phyloP scores from a whole-genome alignment of 179 eudicot genomes.

The Drosera spatulata region DNA sequence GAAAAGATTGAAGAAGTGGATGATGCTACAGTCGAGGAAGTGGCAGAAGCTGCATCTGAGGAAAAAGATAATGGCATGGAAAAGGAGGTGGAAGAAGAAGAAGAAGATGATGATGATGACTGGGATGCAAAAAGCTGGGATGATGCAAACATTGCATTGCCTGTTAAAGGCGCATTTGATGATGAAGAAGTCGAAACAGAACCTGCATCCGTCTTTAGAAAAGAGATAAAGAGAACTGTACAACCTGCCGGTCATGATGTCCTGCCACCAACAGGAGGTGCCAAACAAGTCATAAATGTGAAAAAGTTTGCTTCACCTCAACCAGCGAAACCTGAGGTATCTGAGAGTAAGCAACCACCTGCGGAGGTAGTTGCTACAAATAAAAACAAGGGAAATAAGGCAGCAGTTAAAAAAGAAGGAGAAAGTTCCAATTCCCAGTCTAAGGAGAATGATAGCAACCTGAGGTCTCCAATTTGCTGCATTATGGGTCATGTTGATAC shows the following conservation, averaged over 20 bases:
- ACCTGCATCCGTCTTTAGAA: constrained; percentile 28
- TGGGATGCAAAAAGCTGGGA: constrained; percentile 99
- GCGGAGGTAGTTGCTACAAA: constrained; percentile 19
- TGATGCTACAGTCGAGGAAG: constrained; percentile 17
- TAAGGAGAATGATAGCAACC: constrained; percentile 27
- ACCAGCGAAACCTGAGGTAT: constrained; percentile 16
- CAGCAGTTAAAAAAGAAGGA: constrained; percentile 1
- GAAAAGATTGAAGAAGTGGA: constrained; percentile 42
- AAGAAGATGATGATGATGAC: constrained; percentile 50
- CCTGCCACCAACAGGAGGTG: constrained; percentile 5
- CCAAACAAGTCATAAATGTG: constrained; percentile 13
- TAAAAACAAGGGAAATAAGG: constrained; percentile 18
- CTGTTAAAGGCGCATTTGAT: constrained; percentile 57
- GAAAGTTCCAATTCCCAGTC: constrained; percentile 14
- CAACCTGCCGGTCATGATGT: constrained; percentile 15
- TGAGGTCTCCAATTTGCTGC: constrained; percentile 92
- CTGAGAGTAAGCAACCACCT: constrained; percentile 17
- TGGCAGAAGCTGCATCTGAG: constrained; percentile 32
- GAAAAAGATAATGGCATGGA: constrained; percentile 37
- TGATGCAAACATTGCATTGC: constrained; percentile 60
- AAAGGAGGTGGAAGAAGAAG: constrained; percentile 20
- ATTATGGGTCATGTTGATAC: constrained; percentile 99
- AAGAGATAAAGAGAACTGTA: constrained; percentile 27
- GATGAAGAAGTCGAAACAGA: constrained; percentile 81
- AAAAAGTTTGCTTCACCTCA: constrained; percentile 15